phyloP scores from a whole-genome alignment of 129 eudicot species.

The Helianthus tuberosus region DNA sequence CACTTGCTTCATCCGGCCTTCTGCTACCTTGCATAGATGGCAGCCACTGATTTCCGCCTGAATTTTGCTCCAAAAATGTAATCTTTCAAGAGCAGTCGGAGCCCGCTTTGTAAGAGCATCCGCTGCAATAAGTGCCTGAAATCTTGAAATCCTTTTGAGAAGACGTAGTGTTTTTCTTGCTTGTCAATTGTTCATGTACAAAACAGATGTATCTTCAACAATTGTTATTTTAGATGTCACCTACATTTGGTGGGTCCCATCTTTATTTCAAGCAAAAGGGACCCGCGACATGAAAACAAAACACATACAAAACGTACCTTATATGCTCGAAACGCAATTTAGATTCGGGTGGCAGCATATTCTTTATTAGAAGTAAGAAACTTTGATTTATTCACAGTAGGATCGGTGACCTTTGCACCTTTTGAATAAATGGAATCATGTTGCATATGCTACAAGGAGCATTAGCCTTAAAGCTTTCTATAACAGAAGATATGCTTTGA shows the following conservation, averaged over 20 bases:
- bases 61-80: constrained; percentile 60
- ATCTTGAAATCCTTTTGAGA: constrained; percentile 34
- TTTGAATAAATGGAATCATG: constrained; percentile 25
- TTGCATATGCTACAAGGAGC: constrained; percentile 14
- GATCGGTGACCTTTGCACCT: constrained; percentile 16
- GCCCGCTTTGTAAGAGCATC: constrained; percentile 38
- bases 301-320: constrained; percentile 33
- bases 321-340: constrained; percentile 52
- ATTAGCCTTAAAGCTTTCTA: background rate
- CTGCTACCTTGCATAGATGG: constrained; percentile 41
- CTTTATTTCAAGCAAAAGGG: background rate
- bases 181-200: constrained; percentile 28
- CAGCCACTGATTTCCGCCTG: constrained; percentile 49
- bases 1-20: constrained; percentile 39
- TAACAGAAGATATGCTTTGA: constrained; percentile 6
- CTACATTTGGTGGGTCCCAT: background rate
- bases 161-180: constrained; percentile 47
- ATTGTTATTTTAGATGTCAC: background rate
- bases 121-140: constrained; percentile 29
- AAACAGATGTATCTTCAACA: constrained; percentile 5
- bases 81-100: constrained; percentile 36
- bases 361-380: constrained; percentile 19
- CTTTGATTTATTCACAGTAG: background rate
- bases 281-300: background rate
- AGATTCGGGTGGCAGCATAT: constrained; percentile 47